Evolutionary conservation across 2,329 filamentous ascomycete species (phyloP).

Genomic region (Pseudogymnoascus sp.): DNA sequence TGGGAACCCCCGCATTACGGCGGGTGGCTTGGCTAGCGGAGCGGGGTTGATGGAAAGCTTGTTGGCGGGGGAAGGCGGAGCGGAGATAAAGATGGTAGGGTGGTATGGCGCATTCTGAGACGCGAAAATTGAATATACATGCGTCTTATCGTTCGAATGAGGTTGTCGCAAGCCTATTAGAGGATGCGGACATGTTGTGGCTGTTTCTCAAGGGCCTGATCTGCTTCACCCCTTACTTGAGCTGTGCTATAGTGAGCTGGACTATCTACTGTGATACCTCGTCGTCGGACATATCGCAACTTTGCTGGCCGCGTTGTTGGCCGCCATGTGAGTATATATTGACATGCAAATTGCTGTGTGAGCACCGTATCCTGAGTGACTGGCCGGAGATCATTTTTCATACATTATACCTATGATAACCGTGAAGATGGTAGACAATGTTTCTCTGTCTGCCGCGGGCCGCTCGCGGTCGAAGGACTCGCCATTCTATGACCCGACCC

Average conservation of each 20-base stretch:
- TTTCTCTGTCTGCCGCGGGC: background rate
- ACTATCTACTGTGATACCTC: background rate
- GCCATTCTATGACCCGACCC: slow-evolving; percentile 10
- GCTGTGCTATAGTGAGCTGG: background rate
- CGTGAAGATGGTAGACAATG: background rate
- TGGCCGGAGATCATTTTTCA: background rate
- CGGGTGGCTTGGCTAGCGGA: background rate
- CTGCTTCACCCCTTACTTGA: background rate
- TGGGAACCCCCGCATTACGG: background rate
- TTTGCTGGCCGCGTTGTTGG: background rate
- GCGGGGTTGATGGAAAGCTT: background rate
- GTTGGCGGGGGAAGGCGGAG: background rate
- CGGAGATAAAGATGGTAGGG: background rate
- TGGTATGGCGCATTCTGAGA: background rate
- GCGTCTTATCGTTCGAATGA: background rate
- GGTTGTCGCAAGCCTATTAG: background rate
- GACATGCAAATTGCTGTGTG: background rate
- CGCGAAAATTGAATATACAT: background rate
- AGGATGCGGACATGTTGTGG: background rate
- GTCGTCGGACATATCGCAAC: background rate
- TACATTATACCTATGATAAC: background rate
- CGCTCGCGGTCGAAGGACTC: background rate
- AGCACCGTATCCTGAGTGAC: background rate
- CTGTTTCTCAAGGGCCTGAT: background rate
- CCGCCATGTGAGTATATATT: background rate